These are phyloP conservation scores for Boletus rubescentipes DNA, from an alignment of 768 basidiomycete genomes.

Conservation along the genomic window DNA sequence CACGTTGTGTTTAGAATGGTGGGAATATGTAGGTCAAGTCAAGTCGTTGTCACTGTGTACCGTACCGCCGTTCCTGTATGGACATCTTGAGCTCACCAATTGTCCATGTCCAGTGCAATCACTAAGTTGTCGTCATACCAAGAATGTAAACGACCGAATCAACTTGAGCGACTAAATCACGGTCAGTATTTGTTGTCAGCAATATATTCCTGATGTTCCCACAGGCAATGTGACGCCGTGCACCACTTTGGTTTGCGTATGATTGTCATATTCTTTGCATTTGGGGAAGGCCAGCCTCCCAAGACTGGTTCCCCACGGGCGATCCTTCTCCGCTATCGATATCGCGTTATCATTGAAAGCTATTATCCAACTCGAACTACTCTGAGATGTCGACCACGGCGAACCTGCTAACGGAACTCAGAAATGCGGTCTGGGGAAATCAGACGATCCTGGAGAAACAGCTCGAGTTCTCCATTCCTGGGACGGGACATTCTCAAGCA, in stretches of 20 bases:
- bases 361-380: neutral
- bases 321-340: conserved; percentile 1
- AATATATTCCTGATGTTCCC: too few species aligned
- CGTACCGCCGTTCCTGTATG: too few species aligned
- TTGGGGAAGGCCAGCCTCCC: neutral
- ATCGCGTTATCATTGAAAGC: neutral
- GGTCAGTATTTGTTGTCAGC: too few species aligned
- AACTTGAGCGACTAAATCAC: too few species aligned
- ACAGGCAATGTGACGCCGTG: too few species aligned
- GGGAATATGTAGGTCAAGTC: neutral
- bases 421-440: conserved; percentile 3
- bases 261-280: neutral
- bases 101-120: too few species aligned
- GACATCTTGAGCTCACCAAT: too few species aligned
- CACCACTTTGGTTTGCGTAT: neutral
- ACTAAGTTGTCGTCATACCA: too few species aligned
- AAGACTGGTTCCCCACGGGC: neutral
- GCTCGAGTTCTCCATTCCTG: neutral
- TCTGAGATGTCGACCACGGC: neutral
- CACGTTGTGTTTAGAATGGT: neutral
- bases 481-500: neutral
- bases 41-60: neutral
- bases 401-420: neutral
- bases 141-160: too few species aligned
- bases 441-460: neutral